These are phyloP conservation scores for Solanum phureja DNA, from an alignment of 257 asterid genomes.

Conservation along the genomic window DNA sequence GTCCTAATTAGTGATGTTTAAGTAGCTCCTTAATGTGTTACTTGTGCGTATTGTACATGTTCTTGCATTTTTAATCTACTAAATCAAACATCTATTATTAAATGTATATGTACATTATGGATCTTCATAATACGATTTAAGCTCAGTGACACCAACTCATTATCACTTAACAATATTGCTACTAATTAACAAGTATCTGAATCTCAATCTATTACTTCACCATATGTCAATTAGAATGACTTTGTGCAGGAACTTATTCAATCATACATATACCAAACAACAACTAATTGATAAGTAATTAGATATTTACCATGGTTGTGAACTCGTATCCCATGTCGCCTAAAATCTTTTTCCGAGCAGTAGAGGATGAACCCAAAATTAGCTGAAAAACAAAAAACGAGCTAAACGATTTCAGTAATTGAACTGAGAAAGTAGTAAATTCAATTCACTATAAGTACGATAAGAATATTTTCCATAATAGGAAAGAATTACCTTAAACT, in stretches of 20 bases:
- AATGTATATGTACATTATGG: background rate
- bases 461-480: background rate
- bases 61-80: background rate
- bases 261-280: background rate
- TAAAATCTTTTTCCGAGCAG: constrained; percentile 59
- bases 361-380: constrained; percentile 82
- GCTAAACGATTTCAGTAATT: background rate
- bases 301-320: constrained; percentile 45
- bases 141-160: background rate
- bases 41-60: background rate
- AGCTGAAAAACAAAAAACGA: constrained; percentile 31
- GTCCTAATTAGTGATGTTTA: background rate
- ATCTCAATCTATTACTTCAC: background rate
- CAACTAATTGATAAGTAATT: background rate
- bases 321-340: constrained; percentile 72
- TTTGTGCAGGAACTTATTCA: background rate
- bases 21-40: background rate
- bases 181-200: background rate
- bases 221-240: background rate
- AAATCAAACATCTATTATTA: background rate
- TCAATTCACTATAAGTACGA: background rate
- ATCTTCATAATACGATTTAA: background rate
- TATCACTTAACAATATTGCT: background rate
- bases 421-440: background rate
- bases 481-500: constrained; percentile 12